Evolutionary conservation across 2,329 filamentous ascomycete species (phyloP).

Genomic region (Colletotrichum plurivorum): DNA sequence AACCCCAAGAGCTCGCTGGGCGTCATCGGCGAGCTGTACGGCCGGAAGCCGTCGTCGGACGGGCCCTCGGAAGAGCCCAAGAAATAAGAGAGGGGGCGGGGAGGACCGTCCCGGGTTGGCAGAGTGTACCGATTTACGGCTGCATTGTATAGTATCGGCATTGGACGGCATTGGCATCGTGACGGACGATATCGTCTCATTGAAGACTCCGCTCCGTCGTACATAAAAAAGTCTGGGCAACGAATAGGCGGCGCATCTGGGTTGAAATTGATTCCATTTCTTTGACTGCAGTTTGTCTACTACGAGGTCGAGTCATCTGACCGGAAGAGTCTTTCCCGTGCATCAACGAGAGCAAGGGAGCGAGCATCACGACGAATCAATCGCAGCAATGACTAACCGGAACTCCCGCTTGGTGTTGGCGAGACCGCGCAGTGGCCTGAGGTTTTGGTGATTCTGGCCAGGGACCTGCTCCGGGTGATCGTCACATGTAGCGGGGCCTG

Average conservation of each 20-base stretch:
- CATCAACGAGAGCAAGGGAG: too few relatives aligned
- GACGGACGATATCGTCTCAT: slow-evolving; percentile 32
- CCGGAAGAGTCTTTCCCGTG: background rate
- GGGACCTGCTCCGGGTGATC: background rate
- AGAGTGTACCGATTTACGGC: slow-evolving; percentile 17
- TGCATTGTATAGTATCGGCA: slow-evolving; percentile 35
- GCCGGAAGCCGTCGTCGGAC: slow-evolving; percentile 33
- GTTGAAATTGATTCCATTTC: slow-evolving; percentile 18
- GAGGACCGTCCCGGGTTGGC: too few relatives aligned
- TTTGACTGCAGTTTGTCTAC: background rate
- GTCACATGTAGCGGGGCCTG: slow-evolving; percentile 29
- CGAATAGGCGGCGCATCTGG: slow-evolving; percentile 30
- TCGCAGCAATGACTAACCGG: background rate
- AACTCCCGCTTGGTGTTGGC: background rate
- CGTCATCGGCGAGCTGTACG: slow-evolving; percentile 36
- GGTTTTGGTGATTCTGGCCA: background rate
- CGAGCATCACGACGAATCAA: background rate
- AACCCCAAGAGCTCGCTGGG: slow-evolving; percentile 39
- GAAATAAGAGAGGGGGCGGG: slow-evolving; percentile 23
- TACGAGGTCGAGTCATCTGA: background rate
- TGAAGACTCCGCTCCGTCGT: slow-evolving; percentile 39
- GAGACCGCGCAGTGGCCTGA: background rate
- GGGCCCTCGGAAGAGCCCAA: slow-evolving; percentile 34
- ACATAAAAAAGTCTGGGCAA: slow-evolving; percentile 27
- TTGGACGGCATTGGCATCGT: slow-evolving; percentile 24